These are phyloP conservation scores for Geotrichum bryndzae DNA, from an alignment of 1,139 yeast genomes.

Conservation along the genomic window DNA sequence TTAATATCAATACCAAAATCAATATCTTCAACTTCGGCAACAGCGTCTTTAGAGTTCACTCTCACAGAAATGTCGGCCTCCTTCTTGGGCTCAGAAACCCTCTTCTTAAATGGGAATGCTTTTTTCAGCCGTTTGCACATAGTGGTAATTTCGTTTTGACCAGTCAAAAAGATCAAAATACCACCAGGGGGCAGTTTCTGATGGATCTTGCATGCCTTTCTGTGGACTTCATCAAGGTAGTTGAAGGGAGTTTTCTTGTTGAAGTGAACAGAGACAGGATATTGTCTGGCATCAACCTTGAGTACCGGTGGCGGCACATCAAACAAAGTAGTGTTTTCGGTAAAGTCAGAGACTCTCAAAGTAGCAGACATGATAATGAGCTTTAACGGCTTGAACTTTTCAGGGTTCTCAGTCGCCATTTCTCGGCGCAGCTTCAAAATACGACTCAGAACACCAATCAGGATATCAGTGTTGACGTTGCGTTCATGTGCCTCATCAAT, in stretches of 20 bases:
- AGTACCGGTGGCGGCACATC: slow-evolving; percentile 80
- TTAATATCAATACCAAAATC: slow-evolving; percentile 55
- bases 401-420: slow-evolving; percentile 32
- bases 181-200: slow-evolving; percentile 88
- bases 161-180: slow-evolving; percentile 83
- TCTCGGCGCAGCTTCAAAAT: slow-evolving; percentile 68
- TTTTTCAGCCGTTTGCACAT: slow-evolving; percentile 63
- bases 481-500: slow-evolving; percentile 99
- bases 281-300: slow-evolving; percentile 91
- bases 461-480: slow-evolving; percentile 88
- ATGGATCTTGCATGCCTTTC: slow-evolving; percentile 83
- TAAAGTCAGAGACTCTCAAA: slow-evolving; percentile 82
- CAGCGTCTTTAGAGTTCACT: slow-evolving; percentile 56
- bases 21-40: slow-evolving; percentile 79
- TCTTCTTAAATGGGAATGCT: slow-evolving; percentile 58
- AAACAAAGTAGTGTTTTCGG: slow-evolving; percentile 71
- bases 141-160: slow-evolving; percentile 82
- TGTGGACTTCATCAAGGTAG: slow-evolving; percentile 81
- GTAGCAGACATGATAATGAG: slow-evolving; percentile 87
- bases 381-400: slow-evolving; percentile 49
- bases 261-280: slow-evolving; percentile 89
- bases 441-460: slow-evolving; percentile 90
- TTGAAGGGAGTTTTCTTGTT: slow-evolving; percentile 70
- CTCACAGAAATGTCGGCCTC: slow-evolving; percentile 44
- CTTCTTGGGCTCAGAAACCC: slow-evolving; percentile 26